Evolutionary conservation across 1,284 basidiomycete genomes (phyloP), one percentile per base, ranked within the genome.

Genomic region (Coniophora puteana): DNA sequence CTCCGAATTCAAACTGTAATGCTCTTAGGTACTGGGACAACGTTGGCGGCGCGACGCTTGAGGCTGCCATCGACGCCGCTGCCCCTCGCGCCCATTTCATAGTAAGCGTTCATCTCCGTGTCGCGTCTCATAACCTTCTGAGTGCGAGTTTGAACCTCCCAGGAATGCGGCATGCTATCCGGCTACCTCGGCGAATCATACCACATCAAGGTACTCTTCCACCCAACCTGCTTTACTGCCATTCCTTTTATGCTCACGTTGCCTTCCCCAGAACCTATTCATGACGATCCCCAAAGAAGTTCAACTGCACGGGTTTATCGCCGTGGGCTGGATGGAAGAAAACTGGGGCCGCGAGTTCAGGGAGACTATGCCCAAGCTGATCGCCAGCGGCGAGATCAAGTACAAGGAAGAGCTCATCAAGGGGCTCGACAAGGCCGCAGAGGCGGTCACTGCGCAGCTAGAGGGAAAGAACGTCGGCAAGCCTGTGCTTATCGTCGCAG

Each of bases 11-110:
- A n/a, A n/a, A n/a, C n/a, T n/a, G n/a, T n/a, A n/a, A n/a, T n/a
- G n/a, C n/a, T n/a, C n/a, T n/a, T 22, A 78, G 74, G 17, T 72
- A 65, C 48, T 74, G 69, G 63, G 69, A 75, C 47, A 71, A 75
- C 55, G 81, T 84, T 38, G 84, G 87, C 3, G 86, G 86, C 1
- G 71, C 79, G 47, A 78, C 74, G 4, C 67, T 86, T 13, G 80
- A 86, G 35, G 64, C 72, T 24, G 76, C 75, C 1, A 57, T 87
- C 13, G 66, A 65, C 4, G 62, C 69, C 36, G 69, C 84, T 25
- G 71, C 72, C 17, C 57, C 55, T 2, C 52, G 67, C 26, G 80
- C 76, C 0, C 62, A 78, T 3, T 76, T 87, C 52, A 73, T 80
- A 27, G 68, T 38, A 28, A n/a, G n/a, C n/a, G n/a, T n/a, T n/a